Evolutionary conservation across 148 eudicot species (phyloP), one percentile per base, ranked within the genome.

Genomic region (Rhododendron molle): DNA sequence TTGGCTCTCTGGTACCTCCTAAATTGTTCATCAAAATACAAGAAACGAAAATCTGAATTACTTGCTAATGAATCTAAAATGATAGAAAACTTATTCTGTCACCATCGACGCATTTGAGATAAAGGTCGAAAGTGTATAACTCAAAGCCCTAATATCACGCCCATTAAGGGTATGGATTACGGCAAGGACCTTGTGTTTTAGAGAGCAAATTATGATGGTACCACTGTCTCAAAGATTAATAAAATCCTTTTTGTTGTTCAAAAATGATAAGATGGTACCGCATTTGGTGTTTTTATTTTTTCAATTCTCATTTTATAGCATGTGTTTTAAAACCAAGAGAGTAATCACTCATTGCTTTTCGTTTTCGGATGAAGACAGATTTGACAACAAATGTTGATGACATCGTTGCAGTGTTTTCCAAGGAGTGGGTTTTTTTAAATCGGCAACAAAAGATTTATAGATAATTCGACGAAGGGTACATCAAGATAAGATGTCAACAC

Each of bases 1-100:
- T 87, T 96, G 98, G 44, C 76, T 90, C 80, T 92, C 95, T 9
- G 94, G 92, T 28, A 96, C 95, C 81, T 94, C 98, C 98, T 96
- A 58, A 14, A 50, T 62, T 15, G 46, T 16, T 78, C 69, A 73
- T 56, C 11, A 58, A 49, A 12, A n/a, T 56, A 14, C 13, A 21
- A 20, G 58, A 52, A 62, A 62, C 21, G 0, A 23, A 9, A 21
- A 44, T 71, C 20, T 13, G 38, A 32, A 44, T 58, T 58, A 20
- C 2, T 43, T 20, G 80, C 5, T 10, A 43, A 77, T 23, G n/a
- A 40, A 40, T 40, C 44, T 40, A 40, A 40, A 40, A 40, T 40
- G 44, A 40, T n/a, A n/a, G n/a, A n/a, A n/a, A n/a, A n/a, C n/a
- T n/a, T n/a, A n/a, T n/a, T n/a, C n/a, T n/a, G 10, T 62, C 71